These are phyloP conservation scores for Eucalyptus curtisii DNA, from an alignment of 345 rosid genomes.

Conservation along the genomic window DNA sequence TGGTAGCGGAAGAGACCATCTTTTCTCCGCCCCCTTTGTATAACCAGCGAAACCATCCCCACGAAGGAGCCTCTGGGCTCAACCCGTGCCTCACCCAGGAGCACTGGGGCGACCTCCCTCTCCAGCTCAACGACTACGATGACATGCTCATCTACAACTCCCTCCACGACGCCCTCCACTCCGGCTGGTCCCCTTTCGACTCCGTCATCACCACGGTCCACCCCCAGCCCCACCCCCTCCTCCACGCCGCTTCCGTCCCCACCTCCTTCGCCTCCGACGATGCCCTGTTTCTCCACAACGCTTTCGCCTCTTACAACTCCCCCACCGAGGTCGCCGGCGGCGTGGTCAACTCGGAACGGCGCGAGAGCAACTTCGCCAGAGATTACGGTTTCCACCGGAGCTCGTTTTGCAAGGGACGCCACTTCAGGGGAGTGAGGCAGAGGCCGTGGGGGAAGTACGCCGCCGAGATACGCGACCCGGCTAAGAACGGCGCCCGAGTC, in stretches of 20 bases:
- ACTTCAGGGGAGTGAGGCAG: conserved; percentile 61
- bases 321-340: neutral
- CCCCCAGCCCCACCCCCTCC: neutral
- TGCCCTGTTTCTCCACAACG: neutral
- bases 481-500: conserved; percentile 53
- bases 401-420: conserved; percentile 18
- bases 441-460: conserved; percentile 84
- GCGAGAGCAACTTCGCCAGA: neutral
- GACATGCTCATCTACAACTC: conserved; percentile 45
- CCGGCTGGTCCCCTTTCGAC: conserved; percentile 41
- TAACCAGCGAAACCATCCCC: neutral
- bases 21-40: neutral
- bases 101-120: conserved; percentile 54
- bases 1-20: neutral
- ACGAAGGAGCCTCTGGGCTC: conserved; percentile 1
- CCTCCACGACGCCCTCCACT: conserved; percentile 42
- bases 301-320: neutral
- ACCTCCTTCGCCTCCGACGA: neutral
- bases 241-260: neutral
- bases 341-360: neutral
- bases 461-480: conserved; percentile 68
- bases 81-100: conserved; percentile 37
- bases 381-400: neutral
- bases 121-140: conserved; percentile 37
- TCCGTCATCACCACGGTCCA: neutral